Percentiles rank a stretch among this genome's conserved stretches.
Conservation (phyloP, 768 basidiomycete genomes). For the Tricholoma furcatifolium region DNA sequence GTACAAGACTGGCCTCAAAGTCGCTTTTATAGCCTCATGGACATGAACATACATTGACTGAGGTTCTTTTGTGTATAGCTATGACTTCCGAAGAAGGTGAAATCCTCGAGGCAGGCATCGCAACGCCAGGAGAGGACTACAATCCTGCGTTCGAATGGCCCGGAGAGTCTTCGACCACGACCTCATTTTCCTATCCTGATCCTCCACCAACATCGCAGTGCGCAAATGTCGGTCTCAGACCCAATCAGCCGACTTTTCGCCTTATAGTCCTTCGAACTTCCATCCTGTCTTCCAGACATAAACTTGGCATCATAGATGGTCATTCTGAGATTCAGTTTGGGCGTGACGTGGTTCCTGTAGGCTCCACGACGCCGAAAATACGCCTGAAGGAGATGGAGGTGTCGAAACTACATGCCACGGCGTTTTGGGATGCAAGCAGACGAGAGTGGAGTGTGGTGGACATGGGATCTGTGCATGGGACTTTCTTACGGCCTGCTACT, state of each 20-base stretch:
- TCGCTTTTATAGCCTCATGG: background rate
- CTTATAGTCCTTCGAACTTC: slow-evolving; percentile 57
- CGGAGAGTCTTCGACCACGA: slow-evolving; percentile 28
- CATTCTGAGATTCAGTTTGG: slow-evolving; percentile 72
- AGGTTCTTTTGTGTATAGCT: slow-evolving; percentile 5
- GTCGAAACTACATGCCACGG: slow-evolving; percentile 76
- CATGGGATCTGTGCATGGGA: slow-evolving; percentile 86
- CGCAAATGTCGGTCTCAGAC: slow-evolving; percentile 13
- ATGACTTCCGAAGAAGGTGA: slow-evolving; percentile 31
- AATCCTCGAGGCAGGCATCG: slow-evolving; percentile 18
- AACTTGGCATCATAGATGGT: slow-evolving; percentile 40
- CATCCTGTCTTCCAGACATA: slow-evolving; percentile 52
- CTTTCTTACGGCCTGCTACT: slow-evolving; percentile 49
- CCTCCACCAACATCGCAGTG: slow-evolving; percentile 7
- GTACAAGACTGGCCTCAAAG: slow-evolving; percentile 3
- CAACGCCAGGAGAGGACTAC: slow-evolving; percentile 31
- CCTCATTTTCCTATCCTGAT: background rate
- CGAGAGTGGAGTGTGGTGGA: slow-evolving; percentile 75
- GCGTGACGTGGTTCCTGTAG: slow-evolving; percentile 56
- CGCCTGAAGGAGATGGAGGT: slow-evolving; percentile 84
- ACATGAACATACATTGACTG: slow-evolving; percentile 5
- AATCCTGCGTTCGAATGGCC: slow-evolving; percentile 64
- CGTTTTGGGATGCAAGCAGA: slow-evolving; percentile 63
- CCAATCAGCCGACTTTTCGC: slow-evolving; percentile 39
- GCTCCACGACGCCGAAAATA: slow-evolving; percentile 56